Evolutionary conservation across 1,284 basidiomycete species (phyloP).

Genomic region (Leccinum griseonigrum): DNA sequence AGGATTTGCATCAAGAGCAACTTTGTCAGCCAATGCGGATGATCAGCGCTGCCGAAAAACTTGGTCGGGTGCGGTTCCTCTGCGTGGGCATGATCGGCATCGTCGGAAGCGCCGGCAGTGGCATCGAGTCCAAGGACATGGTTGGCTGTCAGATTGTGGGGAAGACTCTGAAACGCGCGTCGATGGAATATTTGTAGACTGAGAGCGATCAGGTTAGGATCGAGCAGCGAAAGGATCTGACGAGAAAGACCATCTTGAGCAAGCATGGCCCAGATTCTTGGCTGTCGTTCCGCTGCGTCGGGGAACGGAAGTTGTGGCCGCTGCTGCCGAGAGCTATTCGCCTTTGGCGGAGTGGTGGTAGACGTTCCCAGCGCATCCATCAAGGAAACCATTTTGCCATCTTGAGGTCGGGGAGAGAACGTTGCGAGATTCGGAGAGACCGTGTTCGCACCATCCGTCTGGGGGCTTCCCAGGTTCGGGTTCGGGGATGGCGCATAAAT

Average conservation of each 20-base stretch:
- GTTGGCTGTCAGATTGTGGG: constrained; percentile 49
- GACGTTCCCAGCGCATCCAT: constrained; percentile 41
- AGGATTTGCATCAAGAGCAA: constrained; percentile 67
- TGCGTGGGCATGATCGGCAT: constrained; percentile 1
- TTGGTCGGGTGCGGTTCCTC: constrained; percentile 28
- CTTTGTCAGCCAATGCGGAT: constrained; percentile 77
- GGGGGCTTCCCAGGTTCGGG: constrained; percentile 36
- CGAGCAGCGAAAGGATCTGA: constrained; percentile 57
- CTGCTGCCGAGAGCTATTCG: constrained; percentile 22
- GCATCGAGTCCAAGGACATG: constrained; percentile 38
- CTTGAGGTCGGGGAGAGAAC: constrained; percentile 61
- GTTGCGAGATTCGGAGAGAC: constrained; percentile 48
- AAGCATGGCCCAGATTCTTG: constrained; percentile 44
- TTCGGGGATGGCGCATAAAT: constrained; percentile 49
- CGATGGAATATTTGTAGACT: constrained; percentile 63
- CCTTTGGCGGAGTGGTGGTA: constrained; percentile 16
- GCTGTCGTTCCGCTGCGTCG: constrained; percentile 24
- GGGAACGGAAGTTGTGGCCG: constrained; percentile 19
- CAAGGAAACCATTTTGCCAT: constrained; percentile 44
- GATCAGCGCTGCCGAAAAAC: constrained; percentile 66
- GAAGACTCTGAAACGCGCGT: constrained; percentile 45
- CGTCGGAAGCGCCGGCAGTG: constrained; percentile 11
- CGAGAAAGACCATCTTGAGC: constrained; percentile 68
- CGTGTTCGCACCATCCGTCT: constrained; percentile 4
- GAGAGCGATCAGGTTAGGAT: constrained; percentile 53